Percentiles rank a stretch among this genome's conserved stretches.
phyloP scores from a whole-genome alignment of 2,329 filamentous ascomycete genomes.

The Fusarium sp. region DNA sequence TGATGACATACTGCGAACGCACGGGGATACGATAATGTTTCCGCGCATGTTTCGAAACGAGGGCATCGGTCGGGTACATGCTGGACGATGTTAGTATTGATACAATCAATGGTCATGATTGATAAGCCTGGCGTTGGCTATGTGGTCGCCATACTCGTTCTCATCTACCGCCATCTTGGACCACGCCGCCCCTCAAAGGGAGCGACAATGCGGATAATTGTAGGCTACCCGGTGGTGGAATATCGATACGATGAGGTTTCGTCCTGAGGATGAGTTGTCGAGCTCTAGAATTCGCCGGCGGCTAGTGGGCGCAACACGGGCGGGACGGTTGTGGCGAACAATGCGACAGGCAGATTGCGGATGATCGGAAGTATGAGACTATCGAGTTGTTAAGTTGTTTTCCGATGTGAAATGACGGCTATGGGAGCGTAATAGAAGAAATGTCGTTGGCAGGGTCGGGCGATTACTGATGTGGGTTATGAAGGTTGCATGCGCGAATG shows the following conservation, averaged over 20 bases:
- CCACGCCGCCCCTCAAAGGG: slow-evolving; percentile 24
- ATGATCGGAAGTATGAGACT: background rate
- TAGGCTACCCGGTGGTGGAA: slow-evolving; percentile 16
- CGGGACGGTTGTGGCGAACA: slow-evolving; percentile 1
- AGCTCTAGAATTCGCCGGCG: slow-evolving; percentile 7
- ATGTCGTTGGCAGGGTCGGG: slow-evolving; percentile 3
- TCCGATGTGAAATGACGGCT: background rate
- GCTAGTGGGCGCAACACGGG: slow-evolving; percentile 10
- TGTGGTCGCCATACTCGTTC: slow-evolving; percentile 57
- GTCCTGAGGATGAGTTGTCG: slow-evolving; percentile 14
- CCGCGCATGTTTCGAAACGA: slow-evolving; percentile 70
- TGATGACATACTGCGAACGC: slow-evolving; percentile 68
- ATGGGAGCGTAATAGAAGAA: slow-evolving; percentile 1
- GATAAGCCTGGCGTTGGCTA: slow-evolving; percentile 8
- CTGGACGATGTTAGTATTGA: slow-evolving; percentile 54
- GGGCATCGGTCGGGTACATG: slow-evolving; percentile 72
- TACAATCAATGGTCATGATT: slow-evolving; percentile 22
- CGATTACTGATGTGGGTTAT: slow-evolving; percentile 31
- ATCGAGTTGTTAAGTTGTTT: background rate
- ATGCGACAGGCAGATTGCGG: background rate
- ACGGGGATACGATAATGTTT: slow-evolving; percentile 77
- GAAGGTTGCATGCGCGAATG: slow-evolving; percentile 39
- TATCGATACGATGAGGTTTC: slow-evolving; percentile 8
- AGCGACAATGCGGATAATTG: slow-evolving; percentile 29
- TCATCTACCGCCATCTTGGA: slow-evolving; percentile 66